A percentile compares a stretch with the other conserved stretches of the same genome.
Conservation (phyloP, 768 basidiomycete species). For the Trametes cinnabarina region DNA sequence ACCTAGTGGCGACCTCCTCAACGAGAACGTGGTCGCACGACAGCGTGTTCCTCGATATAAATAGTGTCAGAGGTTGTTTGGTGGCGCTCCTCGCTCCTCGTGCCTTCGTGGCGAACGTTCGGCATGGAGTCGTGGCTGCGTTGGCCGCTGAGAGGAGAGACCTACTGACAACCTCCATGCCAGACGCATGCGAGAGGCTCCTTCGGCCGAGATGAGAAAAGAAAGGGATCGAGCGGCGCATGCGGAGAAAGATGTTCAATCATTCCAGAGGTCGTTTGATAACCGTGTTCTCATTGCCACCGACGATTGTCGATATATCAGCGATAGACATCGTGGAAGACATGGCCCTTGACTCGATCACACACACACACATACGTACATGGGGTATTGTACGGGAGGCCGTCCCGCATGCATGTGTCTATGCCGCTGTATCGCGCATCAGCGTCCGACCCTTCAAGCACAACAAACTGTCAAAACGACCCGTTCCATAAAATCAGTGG, state of each 20-base stretch:
- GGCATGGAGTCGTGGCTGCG: background rate
- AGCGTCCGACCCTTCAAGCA: no score
- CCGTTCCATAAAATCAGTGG: no score
- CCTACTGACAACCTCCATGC: background rate
- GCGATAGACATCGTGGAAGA: no score
- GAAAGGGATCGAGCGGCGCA: background rate
- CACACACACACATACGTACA: no score
- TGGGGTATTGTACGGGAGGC: no score
- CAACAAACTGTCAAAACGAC: no score
- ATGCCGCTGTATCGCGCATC: no score
- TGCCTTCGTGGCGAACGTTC: background rate
- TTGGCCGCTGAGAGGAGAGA: background rate
- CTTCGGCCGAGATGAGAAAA: background rate
- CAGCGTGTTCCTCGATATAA: background rate
- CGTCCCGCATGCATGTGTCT: no score
- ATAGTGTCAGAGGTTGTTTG: background rate
- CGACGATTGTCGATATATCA: no score
- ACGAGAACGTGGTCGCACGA: background rate
- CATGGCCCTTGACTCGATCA: no score
- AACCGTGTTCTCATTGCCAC: no score
- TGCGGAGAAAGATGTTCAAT: background rate
- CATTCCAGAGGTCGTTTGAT: background rate
- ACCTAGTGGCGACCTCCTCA: no score
- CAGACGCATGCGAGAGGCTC: background rate
- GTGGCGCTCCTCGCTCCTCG: conserved; percentile 1